Base-by-base conservation (phyloP, 306 rosid genomes). In the Echinosophora koreensis region DNA sequence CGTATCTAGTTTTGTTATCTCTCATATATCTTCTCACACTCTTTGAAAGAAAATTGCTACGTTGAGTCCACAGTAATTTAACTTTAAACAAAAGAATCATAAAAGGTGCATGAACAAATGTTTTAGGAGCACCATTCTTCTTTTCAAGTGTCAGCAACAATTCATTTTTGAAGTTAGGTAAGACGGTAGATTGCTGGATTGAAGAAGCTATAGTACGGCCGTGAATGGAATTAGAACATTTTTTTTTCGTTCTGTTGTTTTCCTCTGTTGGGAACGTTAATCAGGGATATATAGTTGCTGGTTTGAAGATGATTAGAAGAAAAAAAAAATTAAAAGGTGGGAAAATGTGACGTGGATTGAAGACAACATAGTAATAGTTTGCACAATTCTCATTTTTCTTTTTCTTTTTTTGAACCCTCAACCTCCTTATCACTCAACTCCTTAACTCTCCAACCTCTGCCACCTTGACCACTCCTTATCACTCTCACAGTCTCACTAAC, bases 141-240 rank as follows among this genome's bases (percentile, higher is more conserved):
- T 35, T 35, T 35, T 35, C 39, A 35, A 35, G 39, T 35, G 6
- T 35, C 6, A 35, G 39, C 39, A 35, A 61, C 51, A 38, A 64
- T 9, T 64, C 34, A 9, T 64, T 66, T 27, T 27, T 44, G 15
- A 69, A 32, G 18, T 68, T 68, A 69, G 74, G 74, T 50, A 32
- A 14, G 22, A 4, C 46, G 32, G 17, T 2, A 66, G 4, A 11
- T 54, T 8, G 50, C 13, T 55, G 12, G 22, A 52, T 5, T 52
- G 8, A 52, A 52, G 58, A 15, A 15, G 11, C 11, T 9, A 5
- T 52, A 4, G 60, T 55, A 55, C 6, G 34, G 27, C 4, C 5
- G 32, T 16, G 10, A 54, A 54, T 18, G 17, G 9, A 54, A 17
- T 54, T 18, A 54, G 30, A 54, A 17, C n/a, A n/a, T n/a, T 30